Evolutionary conservation across 2,329 filamentous ascomycete species (phyloP), one percentile per base, ranked within the genome.

Genomic region (Epichloe festucae): DNA sequence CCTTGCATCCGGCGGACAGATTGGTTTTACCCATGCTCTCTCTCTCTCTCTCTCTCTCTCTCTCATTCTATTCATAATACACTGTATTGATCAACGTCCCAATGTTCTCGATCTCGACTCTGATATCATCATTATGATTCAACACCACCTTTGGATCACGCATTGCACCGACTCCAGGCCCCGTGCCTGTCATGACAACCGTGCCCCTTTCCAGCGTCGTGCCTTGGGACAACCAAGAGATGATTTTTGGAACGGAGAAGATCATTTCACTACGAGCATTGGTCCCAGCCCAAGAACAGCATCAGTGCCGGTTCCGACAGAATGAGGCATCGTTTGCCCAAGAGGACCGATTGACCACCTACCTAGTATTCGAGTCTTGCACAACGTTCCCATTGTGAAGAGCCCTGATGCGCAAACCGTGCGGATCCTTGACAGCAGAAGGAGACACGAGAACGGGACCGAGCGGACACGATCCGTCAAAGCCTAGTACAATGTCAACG

Each of bases 101-200:
- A 40, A 70, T 65, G 46, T 58, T 49, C 36, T 64, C 62, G 55
- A 72, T 67, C 46, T 66, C 59, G 3, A 72, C 64, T 36, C 63
- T 57, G 48, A 71, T 67, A 48, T 67, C 64, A 57, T 71, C 68
- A 4, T 64, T 65, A 46, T 66, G 53, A 14, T 60, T 62, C 40
- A 73, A 53, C 6, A 62, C 64, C 21, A 70, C 59, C 48, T 70
- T 70, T 0, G 69, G 68, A 34, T 66, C 64, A 36, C 67, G 62
- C 57, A 67, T 67, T 3, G 65, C 63, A 5, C 72, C 72, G 17
- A 74, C 70, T 8, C 23, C 72, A 0, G 66, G 63, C 0, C 65
- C 65, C 66, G 80, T 84, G 53, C 80, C 80, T 5, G 79, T 84
- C 58, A 82, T 81, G 53, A 84, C 79, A 41, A 83, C 47, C 61